A percentile compares a stretch with the other conserved stretches of the same genome.
phyloP scores from a whole-genome alignment of 129 eudicot species.

The Artemisia tridentata region DNA sequence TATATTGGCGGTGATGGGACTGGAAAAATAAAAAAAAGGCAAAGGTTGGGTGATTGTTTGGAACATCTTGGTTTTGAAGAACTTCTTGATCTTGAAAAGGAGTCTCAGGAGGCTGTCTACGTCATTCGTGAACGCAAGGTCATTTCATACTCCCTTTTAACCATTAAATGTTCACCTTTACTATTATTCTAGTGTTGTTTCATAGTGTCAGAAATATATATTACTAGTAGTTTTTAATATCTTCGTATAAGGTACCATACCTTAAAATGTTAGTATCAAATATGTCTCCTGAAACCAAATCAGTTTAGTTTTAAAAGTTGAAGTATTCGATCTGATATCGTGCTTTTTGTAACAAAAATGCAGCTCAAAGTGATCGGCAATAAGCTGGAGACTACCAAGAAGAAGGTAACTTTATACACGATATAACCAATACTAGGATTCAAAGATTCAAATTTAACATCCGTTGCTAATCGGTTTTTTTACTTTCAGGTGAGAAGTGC shows the following conservation, averaged over 20 bases:
- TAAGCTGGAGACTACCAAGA: conserved; percentile 59
- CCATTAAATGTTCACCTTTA: neutral
- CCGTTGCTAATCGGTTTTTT: neutral
- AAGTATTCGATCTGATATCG: neutral
- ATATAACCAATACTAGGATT: neutral
- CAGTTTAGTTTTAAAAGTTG: neutral
- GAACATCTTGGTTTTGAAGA: conserved; percentile 53
- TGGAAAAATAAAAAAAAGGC: conserved; percentile 36
- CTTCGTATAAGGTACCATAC: too few relatives aligned
- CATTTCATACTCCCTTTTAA: neutral
- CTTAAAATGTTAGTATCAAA: too few relatives aligned
- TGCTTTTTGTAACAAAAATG: conserved; percentile 4
- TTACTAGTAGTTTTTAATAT: too few relatives aligned
- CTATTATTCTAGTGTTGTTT: neutral
- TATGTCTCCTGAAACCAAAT: neutral
- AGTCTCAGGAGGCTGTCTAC: conserved; percentile 54
- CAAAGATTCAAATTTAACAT: neutral
- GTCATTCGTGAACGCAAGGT: conserved; percentile 76
- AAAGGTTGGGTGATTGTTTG: conserved; percentile 79
- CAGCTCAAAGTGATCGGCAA: conserved; percentile 55
- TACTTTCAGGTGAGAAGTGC: conserved; percentile 65
- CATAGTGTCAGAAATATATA: neutral
- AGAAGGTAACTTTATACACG: conserved; percentile 46
- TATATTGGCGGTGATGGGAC: conserved; percentile 8
- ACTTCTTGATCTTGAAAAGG: conserved; percentile 56